These are phyloP conservation scores for Cydonia oblonga DNA, from an alignment of 331 rosid species.

Conservation along the genomic window DNA sequence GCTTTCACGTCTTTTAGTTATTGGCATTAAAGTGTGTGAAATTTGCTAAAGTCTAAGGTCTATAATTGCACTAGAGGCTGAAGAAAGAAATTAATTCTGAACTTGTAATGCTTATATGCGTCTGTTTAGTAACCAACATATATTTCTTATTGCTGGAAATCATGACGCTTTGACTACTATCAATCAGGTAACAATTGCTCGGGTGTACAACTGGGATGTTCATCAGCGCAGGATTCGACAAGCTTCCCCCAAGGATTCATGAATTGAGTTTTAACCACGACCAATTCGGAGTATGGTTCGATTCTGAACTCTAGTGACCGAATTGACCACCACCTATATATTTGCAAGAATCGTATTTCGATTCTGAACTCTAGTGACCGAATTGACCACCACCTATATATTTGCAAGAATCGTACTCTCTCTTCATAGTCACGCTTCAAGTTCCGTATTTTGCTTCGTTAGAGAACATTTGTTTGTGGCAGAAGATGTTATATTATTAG, in stretches of 20 bases:
- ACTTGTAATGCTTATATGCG: background rate
- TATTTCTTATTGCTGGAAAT: background rate
- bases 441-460: background rate
- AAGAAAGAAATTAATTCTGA: background rate
- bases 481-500: conserved; percentile 7
- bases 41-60: background rate
- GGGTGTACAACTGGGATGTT: conserved; percentile 91
- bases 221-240: conserved; percentile 53
- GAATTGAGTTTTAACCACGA: conserved; percentile 9
- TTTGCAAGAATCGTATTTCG: background rate
- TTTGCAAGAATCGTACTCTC: background rate
- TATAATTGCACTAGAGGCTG: background rate
- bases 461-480: conserved; percentile 6
- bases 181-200: conserved; percentile 66
- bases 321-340: background rate
- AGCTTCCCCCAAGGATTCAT: conserved; percentile 23
- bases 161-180: conserved; percentile 10
- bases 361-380: background rate
- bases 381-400: background rate
- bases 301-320: background rate
- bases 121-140: background rate
- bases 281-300: conserved; percentile 22
- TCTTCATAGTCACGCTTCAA: background rate
- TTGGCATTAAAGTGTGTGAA: background rate
- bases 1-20: background rate